Percentiles rank a stretch among this genome's conserved stretches.
phyloP scores from a whole-genome alignment of 306 rosid genomes.

The Malus fusca region DNA sequence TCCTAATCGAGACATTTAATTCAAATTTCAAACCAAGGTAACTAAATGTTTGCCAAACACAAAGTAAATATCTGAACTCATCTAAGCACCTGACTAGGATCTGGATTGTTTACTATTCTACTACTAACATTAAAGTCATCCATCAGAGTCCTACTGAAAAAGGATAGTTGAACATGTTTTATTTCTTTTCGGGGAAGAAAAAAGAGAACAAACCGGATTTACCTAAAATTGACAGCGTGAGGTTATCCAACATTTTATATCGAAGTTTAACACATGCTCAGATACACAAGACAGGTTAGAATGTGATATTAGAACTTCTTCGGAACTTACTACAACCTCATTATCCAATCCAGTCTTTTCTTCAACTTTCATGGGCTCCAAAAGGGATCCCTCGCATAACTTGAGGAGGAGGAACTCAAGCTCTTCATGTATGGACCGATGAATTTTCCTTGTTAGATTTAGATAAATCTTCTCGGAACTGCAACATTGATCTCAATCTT shows the following conservation, averaged over 20 bases:
- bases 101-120: neutral
- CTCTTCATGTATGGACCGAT: neutral
- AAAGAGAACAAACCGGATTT: neutral
- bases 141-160: neutral
- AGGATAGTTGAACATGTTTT: neutral
- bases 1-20: neutral
- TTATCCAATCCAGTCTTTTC: neutral
- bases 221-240: neutral
- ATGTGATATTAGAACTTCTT: neutral
- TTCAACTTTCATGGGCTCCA: neutral
- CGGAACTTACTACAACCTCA: neutral
- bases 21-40: neutral
- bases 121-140: neutral
- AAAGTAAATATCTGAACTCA: neutral
- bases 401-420: neutral
- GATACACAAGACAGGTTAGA: neutral
- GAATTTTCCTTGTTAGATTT: neutral
- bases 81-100: neutral
- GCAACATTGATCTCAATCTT: neutral
- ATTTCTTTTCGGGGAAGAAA: neutral
- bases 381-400: slow-evolving; percentile 19
- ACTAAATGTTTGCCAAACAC: neutral
- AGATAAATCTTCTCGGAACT: neutral
- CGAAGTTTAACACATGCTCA: neutral
- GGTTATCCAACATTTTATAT: neutral